Evolutionary conservation across 2,329 filamentous ascomycete genomes (phyloP).

Genomic region (Trichoderma sp.): DNA sequence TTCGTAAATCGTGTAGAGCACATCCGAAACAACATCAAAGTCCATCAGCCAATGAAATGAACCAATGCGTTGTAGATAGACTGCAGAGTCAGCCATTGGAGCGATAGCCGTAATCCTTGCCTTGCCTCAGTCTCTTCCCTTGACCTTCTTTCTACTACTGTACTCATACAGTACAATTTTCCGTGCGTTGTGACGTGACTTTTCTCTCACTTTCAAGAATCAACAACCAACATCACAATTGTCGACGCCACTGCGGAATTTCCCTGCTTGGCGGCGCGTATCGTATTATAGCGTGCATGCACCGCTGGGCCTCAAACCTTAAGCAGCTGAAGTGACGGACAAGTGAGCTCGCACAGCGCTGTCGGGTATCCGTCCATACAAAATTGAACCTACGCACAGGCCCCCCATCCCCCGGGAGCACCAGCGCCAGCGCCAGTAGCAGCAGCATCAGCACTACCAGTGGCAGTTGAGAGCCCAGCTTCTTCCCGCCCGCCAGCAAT

Average conservation of each 20-base stretch:
- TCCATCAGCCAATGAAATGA: neutral
- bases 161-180: neutral
- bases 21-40: neutral
- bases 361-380: neutral
- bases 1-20: neutral
- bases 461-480: neutral
- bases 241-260: neutral
- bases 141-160: neutral
- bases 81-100: neutral
- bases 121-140: neutral
- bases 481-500: neutral
- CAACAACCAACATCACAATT: neutral
- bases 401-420: neutral
- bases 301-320: neutral
- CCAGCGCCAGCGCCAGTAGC: neutral
- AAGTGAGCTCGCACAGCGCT: neutral
- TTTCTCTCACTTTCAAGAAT: neutral
- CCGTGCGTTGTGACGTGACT: neutral
- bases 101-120: neutral
- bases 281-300: neutral
- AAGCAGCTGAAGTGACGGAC: neutral
- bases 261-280: neutral
- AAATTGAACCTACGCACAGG: neutral
- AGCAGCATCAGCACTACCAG: neutral
- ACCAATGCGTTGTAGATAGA: neutral